These are phyloP conservation scores for Tetrastigma voinierianum DNA, from an alignment of 164 flowering plant species.

Conservation along the genomic window DNA sequence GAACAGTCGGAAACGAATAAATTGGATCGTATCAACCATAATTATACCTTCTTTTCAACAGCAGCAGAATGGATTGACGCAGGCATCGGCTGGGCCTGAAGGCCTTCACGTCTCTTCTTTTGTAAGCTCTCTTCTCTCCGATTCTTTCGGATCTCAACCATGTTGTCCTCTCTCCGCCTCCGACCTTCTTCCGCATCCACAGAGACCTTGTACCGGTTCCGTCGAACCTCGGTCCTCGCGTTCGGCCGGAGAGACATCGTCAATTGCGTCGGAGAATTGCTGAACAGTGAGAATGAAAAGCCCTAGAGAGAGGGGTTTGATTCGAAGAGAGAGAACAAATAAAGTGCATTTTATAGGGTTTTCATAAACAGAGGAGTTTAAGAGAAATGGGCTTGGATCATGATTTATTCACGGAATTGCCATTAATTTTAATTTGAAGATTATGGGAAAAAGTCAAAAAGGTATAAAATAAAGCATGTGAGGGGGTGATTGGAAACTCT, in stretches of 20 bases:
- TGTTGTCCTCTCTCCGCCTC: conserved; percentile 57
- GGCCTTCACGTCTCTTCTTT: conserved; percentile 65
- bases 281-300: not conserved
- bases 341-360: conserved; percentile 3
- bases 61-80: conserved; percentile 28
- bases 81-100: conserved; percentile 34
- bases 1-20: too few relatives aligned
- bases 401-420: conserved; percentile 14
- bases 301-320: conserved; percentile 4
- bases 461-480: not conserved
- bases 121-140: conserved; percentile 56
- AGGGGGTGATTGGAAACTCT: too few relatives aligned
- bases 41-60: conserved; percentile 45
- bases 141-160: conserved; percentile 70
- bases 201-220: conserved; percentile 61
- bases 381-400: conserved; percentile 16
- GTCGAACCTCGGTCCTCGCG: conserved; percentile 56
- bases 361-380: not conserved
- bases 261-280: not conserved
- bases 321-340: conserved; percentile 2
- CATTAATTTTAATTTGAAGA: conserved; percentile 4
- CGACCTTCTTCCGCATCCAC: conserved; percentile 75
- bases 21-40: not conserved
- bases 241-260: conserved; percentile 57
- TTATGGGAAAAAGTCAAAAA: not conserved